Conservation (phyloP, 345 rosid species). For the Mangifera indica region DNA sequence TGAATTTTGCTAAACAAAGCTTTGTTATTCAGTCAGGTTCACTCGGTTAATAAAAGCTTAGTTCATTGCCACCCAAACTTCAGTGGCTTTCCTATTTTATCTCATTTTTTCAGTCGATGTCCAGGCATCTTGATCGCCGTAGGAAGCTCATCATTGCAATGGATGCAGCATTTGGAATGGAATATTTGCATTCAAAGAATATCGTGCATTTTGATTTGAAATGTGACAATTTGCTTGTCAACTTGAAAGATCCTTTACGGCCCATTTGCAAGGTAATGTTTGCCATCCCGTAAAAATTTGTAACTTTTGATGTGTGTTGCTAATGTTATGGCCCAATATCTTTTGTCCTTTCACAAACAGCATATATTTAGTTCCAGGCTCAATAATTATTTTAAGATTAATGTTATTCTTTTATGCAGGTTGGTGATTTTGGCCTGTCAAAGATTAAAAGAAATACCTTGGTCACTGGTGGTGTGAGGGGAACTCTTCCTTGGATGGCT, state of each 20-base stretch:
- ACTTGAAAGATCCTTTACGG: conserved; percentile 88
- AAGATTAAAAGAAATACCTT: conserved; percentile 74
- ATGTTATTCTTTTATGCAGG: conserved; percentile 35
- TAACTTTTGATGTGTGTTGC: conserved; percentile 3
- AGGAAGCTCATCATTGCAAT: conserved; percentile 92
- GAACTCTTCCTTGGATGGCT: conserved; percentile 89
- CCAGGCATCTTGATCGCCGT: conserved; percentile 84
- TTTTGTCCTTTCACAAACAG: background rate
- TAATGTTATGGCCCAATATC: background rate
- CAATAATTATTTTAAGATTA: background rate
- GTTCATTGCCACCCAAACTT: background rate
- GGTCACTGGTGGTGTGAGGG: conserved; percentile 80
- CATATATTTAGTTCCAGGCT: background rate
- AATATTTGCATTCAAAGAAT: conserved; percentile 91
- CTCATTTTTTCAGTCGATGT: conserved; percentile 5
- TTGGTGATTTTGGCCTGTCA: conserved; percentile 78
- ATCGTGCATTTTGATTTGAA: conserved; percentile 97
- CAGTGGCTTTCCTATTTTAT: background rate
- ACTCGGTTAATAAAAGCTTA: background rate
- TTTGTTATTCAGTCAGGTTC: background rate
- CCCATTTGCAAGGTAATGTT: conserved; percentile 92
- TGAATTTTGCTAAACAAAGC: background rate
- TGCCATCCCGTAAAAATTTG: background rate
- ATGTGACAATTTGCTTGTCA: conserved; percentile 94
- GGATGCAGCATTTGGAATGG: conserved; percentile 99